Conservation (phyloP, 148 eudicot genomes). For the Cornus controversa region DNA sequence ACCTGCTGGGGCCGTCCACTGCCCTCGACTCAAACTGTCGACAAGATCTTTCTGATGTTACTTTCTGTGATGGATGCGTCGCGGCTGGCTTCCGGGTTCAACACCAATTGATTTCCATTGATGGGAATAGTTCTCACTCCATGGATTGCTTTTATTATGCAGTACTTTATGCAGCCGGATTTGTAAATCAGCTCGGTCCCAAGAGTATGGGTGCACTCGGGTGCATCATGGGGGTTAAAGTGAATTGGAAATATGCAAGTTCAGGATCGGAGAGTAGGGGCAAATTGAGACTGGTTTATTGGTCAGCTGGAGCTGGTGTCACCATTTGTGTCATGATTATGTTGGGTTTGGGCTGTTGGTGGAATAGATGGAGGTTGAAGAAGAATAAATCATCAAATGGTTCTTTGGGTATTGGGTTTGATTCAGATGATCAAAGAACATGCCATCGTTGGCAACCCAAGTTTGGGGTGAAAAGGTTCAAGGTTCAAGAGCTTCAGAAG, state of each 20-base stretch:
- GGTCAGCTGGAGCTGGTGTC: constrained; percentile 14
- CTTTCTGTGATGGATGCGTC: not conserved
- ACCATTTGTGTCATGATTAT: not conserved
- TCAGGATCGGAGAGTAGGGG: not conserved
- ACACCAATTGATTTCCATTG: not conserved
- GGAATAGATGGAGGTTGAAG: not conserved
- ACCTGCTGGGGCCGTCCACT: not conserved
- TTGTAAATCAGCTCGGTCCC: constrained; percentile 20
- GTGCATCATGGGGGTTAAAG: constrained; percentile 13
- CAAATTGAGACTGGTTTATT: not conserved
- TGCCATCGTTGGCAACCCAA: not conserved
- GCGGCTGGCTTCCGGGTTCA: not conserved
- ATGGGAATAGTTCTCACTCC: not conserved
- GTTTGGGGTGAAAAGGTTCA: constrained; percentile 1
- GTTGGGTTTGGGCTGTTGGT: not conserved
- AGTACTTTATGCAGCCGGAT: constrained; percentile 18
- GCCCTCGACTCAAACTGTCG: not conserved
- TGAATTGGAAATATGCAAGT: not conserved
- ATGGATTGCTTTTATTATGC: not conserved
- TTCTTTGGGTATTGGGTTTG: not conserved
- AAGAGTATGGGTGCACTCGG: constrained; percentile 1
- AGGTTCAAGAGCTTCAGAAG: constrained; percentile 19
- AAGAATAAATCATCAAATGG: not conserved
- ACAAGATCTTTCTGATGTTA: not conserved
- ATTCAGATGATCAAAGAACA: not conserved